Conservation (phyloP, 805 yeast genomes). For the Komagataella ulmi region DNA sequence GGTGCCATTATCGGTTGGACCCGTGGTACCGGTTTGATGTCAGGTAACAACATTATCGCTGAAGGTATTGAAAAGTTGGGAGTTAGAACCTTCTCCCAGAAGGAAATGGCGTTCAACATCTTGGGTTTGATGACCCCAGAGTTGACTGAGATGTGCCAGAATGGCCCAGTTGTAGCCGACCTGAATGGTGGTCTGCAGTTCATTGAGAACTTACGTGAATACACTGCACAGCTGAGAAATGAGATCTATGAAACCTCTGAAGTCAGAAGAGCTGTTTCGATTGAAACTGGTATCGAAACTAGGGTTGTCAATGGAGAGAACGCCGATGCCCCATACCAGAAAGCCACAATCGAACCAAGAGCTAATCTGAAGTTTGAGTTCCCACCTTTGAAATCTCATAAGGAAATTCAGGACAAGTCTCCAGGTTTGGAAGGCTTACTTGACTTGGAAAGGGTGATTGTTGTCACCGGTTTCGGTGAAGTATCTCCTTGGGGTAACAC, state of each 20-base stretch:
- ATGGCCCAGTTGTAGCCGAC: slow-evolving; percentile 93
- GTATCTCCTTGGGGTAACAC: slow-evolving; percentile 99
- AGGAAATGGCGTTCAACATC: slow-evolving; percentile 98
- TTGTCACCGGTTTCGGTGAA: slow-evolving; percentile 96
- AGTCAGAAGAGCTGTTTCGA: slow-evolving; percentile 87
- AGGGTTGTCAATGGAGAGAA: slow-evolving; percentile 74
- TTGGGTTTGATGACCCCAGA: slow-evolving; percentile 87
- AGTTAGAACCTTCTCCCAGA: slow-evolving; percentile 95
- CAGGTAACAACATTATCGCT: slow-evolving; percentile 92
- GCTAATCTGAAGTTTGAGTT: slow-evolving; percentile 89
- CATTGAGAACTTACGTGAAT: slow-evolving; percentile 81
- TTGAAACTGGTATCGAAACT: slow-evolving; percentile 85
- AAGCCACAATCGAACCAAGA: slow-evolving; percentile 77
- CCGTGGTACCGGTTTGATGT: slow-evolving; percentile 99
- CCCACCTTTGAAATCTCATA: slow-evolving; percentile 76
- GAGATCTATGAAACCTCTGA: slow-evolving; percentile 75
- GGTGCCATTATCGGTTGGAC: slow-evolving; percentile 99
- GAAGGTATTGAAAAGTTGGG: slow-evolving; percentile 94
- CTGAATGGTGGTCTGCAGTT: slow-evolving; percentile 97
- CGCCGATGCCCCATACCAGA: slow-evolving; percentile 76
- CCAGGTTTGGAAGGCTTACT: slow-evolving; percentile 81
- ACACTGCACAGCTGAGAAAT: slow-evolving; percentile 67
- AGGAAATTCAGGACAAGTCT: slow-evolving; percentile 52
- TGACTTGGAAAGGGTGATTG: slow-evolving; percentile 85
- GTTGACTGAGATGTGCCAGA: slow-evolving; percentile 77